Base-by-base conservation (phyloP, 1,139 yeast genomes). In the Yamadazyma membranifaciens region DNA sequence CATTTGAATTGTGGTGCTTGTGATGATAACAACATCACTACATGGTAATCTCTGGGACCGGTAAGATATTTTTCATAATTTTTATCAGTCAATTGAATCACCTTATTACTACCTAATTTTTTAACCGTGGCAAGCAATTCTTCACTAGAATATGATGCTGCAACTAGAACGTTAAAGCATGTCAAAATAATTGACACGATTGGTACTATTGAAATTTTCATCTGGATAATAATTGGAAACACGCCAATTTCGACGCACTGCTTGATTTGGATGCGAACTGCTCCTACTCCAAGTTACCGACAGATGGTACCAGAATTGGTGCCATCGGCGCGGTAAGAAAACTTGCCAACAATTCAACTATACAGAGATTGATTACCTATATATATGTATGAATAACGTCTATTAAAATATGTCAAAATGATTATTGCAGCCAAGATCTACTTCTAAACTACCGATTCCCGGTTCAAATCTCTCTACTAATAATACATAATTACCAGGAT, bases 1-100 rank as follows among this genome's bases (percentile, higher is more conserved):
- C 98, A 92, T 28, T 87, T 87, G 57, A 88, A 76, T 50, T 80
- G 80, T 0, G 87, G 70, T 30, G 81, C 74, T 13, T 82, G 77
- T 2, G 97, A 89, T 0, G 97, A 86, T 50, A 92, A 65, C 41
- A 85, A 70, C 33, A 82, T 61, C 20, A 87, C 73, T 14, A 87
- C 55, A 37, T 84, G 77, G 59, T 79, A 82, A 54, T 88, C 89
- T 54, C 92, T 75, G 20, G 83, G 82, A 2, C 91, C 89, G 25
- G 68, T 67, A 45, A 89, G 70, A 25, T 85, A 60, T 30, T 66
- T 61, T 48, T 78, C 73, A 57, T 73, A 86, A 55, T 83, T 85
- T 38, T 62, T 64, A 53, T 85, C 92, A 32, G 77, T 81, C 50
- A 91, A 48, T 12, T 50, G 39, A 17, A 70, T 47, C 10, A 62